A percentile compares a stretch with the other conserved stretches of the same genome.
Evolutionary conservation across 805 yeast genomes (phyloP).

Genomic region (Candida endomychidarum): DNA sequence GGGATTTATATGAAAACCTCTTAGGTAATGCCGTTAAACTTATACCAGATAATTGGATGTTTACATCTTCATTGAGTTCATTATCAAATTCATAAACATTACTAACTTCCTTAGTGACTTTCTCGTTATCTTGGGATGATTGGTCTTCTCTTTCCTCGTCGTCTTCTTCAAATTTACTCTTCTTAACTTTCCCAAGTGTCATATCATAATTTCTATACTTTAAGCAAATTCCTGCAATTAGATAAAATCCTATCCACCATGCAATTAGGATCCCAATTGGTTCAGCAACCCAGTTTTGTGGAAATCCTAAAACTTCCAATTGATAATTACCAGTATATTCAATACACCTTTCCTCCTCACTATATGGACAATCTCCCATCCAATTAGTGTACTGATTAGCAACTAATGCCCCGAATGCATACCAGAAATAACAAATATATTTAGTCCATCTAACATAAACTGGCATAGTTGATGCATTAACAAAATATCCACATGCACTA

Average conservation of each 20-base stretch:
- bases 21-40: constrained; percentile 51
- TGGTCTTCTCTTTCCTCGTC: constrained; percentile 1
- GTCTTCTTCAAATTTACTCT: constrained; percentile 30
- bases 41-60: constrained; percentile 21
- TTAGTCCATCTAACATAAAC: constrained; percentile 86
- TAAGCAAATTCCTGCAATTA: constrained; percentile 49
- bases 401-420: constrained; percentile 66
- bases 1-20: constrained; percentile 11
- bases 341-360: constrained; percentile 22
- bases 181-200: constrained; percentile 43
- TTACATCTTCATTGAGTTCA: constrained; percentile 25
- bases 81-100: constrained; percentile 20
- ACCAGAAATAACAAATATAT: constrained; percentile 76
- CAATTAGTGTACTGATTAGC: constrained; percentile 67
- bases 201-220: constrained; percentile 51
- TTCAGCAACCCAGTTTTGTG: constrained; percentile 59
- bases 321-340: constrained; percentile 58
- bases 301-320: constrained; percentile 58
- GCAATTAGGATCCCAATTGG: constrained; percentile 62
- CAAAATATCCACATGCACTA: constrained; percentile 79
- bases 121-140: background rate
- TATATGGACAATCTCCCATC: constrained; percentile 54
- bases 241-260: constrained; percentile 57
- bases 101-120: background rate
- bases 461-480: constrained; percentile 70